Percentiles rank a stretch among this genome's conserved stretches.
phyloP scores from a whole-genome alignment of 2,329 filamentous ascomycete genomes.

The Cladosporium sp. region DNA sequence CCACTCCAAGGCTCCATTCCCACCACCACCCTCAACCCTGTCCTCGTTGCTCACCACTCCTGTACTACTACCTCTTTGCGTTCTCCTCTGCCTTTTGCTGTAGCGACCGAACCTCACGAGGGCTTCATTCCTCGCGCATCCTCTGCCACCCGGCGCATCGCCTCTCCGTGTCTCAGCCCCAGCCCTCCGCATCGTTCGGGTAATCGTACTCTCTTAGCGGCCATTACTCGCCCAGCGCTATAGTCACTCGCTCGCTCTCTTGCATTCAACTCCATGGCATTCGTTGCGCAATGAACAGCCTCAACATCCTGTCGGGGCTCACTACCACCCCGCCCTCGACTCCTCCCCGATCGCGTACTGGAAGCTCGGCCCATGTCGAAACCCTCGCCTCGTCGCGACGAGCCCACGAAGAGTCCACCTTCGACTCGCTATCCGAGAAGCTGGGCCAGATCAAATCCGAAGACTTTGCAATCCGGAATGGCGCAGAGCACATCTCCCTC shows the following conservation, averaged over 20 bases:
- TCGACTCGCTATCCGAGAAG: slow-evolving; percentile 32
- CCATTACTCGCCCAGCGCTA: background rate
- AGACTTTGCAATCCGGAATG: slow-evolving; percentile 26
- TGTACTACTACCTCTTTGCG: background rate
- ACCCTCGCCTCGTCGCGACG: slow-evolving; percentile 18
- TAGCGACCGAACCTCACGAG: background rate
- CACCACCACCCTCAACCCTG: background rate
- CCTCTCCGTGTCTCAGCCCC: slow-evolving; percentile 8
- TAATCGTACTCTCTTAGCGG: background rate
- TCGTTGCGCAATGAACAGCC: slow-evolving; percentile 82
- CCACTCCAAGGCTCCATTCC: background rate
- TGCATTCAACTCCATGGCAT: slow-evolving; percentile 46
- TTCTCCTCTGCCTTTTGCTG: background rate
- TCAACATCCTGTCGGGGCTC: slow-evolving; percentile 87
- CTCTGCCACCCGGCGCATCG: slow-evolving; percentile 6
- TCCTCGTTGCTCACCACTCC: background rate
- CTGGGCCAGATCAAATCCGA: slow-evolving; percentile 24
- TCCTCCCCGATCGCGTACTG: slow-evolving; percentile 48
- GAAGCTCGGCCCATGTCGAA: slow-evolving; percentile 31
- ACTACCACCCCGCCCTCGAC: slow-evolving; percentile 54
- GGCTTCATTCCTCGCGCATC: background rate
- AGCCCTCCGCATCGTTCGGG: slow-evolving; percentile 11
- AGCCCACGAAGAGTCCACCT: slow-evolving; percentile 21
- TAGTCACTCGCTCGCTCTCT: slow-evolving; percentile 8
- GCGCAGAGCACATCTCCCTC: slow-evolving; percentile 25